Evolutionary conservation across 1,284 basidiomycete genomes (phyloP).

Genomic region (Cerrena zonata): DNA sequence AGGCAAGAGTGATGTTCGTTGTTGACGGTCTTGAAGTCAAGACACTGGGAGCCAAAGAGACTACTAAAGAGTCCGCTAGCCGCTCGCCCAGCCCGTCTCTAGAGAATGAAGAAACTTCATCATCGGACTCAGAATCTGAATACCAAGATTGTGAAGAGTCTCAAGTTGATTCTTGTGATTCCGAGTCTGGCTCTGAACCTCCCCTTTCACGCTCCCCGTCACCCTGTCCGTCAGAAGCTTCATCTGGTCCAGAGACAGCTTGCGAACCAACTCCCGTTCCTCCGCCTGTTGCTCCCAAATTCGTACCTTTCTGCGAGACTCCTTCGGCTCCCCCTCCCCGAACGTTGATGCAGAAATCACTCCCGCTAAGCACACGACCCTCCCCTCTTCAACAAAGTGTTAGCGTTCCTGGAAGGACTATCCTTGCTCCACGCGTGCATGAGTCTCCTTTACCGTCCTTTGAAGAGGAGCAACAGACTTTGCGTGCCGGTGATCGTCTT

Average conservation of each 20-base stretch:
- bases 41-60: conserved; percentile 39
- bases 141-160: neutral
- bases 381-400: conserved; percentile 8
- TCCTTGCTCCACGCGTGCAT: conserved; percentile 11
- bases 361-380: neutral
- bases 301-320: neutral
- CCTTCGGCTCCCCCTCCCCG: neutral
- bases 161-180: neutral
- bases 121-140: conserved; percentile 15
- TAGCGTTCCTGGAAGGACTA: conserved; percentile 9
- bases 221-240: neutral
- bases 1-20: conserved; percentile 53
- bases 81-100: conserved; percentile 16
- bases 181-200: conserved; percentile 2
- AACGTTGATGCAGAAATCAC: neutral
- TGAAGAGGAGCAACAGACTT: conserved; percentile 42
- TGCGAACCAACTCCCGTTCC: neutral
- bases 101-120: conserved; percentile 21
- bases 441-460: conserved; percentile 21
- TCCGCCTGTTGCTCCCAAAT: neutral
- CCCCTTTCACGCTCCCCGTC: conserved; percentile 10
- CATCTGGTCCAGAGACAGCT: neutral
- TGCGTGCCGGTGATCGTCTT: conserved; percentile 52
- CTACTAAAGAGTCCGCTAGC: conserved; percentile 27
- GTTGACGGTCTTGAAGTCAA: conserved; percentile 58